Evolutionary conservation across 192 early-diverging fungal genomes (phyloP), one percentile per base, ranked within the genome.

Genomic region (Coemansia sp.): DNA sequence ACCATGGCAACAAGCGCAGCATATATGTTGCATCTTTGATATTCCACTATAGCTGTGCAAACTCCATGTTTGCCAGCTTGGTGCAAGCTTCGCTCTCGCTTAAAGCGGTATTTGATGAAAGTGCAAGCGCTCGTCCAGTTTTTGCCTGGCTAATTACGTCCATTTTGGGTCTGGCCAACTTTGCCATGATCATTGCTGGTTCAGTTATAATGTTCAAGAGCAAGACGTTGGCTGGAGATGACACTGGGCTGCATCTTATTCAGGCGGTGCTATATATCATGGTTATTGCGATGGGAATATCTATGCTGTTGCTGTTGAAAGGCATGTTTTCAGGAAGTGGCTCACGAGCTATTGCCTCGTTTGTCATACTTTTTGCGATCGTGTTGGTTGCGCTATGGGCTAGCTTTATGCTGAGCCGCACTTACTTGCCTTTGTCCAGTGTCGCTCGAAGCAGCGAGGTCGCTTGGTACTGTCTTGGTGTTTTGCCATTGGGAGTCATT

Each of bases 1-100:
- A 39, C 8, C n/a, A 26, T 0, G 68, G 56, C 1, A 53, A 59
- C 47, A 63, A 62, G 41, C 38, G 41, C 0, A 39, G 47, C n/a
- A 57, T 62, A 10, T 70, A 70, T 33, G 63, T 59, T 20, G 68
- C 61, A 5, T 70, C 68, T 1, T 31, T 70, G 21, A 59, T 63
- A 28, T 70, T 70, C 41, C 54, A 63, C 33, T 63, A 63, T 42
- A 26, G 31, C 38, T 13, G 35, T 4, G 56, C 56, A 8, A 40
- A 16, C 0, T 11, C 41, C 2, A 10, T 58, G 9, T 58, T 49
- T 28, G 46, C 50, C 19, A 40, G 16, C 37, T 2, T 58, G 0
- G 8, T 58, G 35, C 19, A 15, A 19, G n/a, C 36, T 6, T 18
- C 47, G 37, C 31, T 58, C 33, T 26, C 36, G 6, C 3, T 58